phyloP scores from a whole-genome alignment of 257 asterid genomes.

The Solanum ossicruentum region DNA sequence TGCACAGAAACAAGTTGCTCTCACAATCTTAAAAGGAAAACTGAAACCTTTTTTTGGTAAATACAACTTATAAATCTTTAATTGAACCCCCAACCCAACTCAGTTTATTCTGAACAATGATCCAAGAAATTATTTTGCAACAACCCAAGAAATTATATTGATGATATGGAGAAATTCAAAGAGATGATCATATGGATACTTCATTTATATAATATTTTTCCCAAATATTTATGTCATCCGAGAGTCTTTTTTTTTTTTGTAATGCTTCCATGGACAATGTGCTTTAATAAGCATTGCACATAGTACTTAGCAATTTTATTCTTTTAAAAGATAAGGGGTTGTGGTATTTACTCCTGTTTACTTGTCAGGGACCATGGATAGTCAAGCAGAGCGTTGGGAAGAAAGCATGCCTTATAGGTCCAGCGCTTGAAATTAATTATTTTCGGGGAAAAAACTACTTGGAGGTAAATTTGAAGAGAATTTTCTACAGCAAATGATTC shows the following conservation, averaged over 20 bases:
- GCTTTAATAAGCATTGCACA: not conserved
- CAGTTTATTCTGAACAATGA: not conserved
- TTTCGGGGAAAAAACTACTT: constrained; percentile 81
- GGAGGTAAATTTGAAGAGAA: constrained; percentile 47
- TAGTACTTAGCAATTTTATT: not conserved
- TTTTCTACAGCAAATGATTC: not conserved
- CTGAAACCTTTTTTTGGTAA: not conserved
- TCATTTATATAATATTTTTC: not conserved
- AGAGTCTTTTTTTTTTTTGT: not conserved
- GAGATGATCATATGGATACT: not conserved
- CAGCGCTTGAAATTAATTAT: constrained; percentile 71
- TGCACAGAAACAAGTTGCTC: not conserved
- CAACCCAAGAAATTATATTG: not conserved
- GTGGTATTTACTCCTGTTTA: not conserved
- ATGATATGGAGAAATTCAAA: not conserved
- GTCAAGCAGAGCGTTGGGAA: constrained; percentile 94
- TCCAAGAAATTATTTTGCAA: not conserved
- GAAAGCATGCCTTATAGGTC: constrained; percentile 82
- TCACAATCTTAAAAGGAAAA: not conserved
- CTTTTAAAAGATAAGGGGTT: not conserved
- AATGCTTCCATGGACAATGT: not conserved
- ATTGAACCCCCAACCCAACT: not conserved
- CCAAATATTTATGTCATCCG: not conserved
- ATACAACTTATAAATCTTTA: not conserved
- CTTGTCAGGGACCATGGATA: constrained; percentile 87